Evolutionary conservation across 1,284 basidiomycete genomes (phyloP).

Genomic region (Fomes fomentarius): DNA sequence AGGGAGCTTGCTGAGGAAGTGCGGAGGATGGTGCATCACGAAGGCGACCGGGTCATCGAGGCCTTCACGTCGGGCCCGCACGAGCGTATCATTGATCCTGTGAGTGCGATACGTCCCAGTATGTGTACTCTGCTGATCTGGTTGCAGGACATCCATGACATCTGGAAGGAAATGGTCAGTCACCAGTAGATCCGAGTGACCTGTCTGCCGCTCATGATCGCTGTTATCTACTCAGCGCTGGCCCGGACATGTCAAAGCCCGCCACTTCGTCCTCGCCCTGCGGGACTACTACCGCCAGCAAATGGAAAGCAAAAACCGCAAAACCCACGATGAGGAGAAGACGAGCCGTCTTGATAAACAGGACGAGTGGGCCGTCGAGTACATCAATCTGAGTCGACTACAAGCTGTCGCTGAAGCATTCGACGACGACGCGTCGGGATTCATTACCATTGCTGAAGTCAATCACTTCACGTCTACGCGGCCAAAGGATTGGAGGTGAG

Average conservation of each 20-base stretch:
- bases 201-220: neutral
- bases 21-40: slow-evolving; percentile 21
- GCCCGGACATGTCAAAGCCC: slow-evolving; percentile 39
- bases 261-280: slow-evolving; percentile 39
- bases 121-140: neutral
- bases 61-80: slow-evolving; percentile 29
- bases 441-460: slow-evolving; percentile 45
- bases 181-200: too few relatives aligned
- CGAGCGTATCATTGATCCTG: slow-evolving; percentile 31
- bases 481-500: slow-evolving; percentile 19
- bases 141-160: slow-evolving; percentile 17
- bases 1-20: slow-evolving; percentile 28
- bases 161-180: slow-evolving; percentile 36
- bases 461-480: slow-evolving; percentile 16
- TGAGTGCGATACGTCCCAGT: neutral
- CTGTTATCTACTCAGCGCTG: slow-evolving; percentile 30
- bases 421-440: slow-evolving; percentile 54
- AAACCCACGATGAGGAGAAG: slow-evolving; percentile 17
- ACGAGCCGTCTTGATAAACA: neutral
- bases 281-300: slow-evolving; percentile 38
- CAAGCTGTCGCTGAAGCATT: slow-evolving; percentile 50
- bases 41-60: slow-evolving; percentile 30
- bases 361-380: slow-evolving; percentile 46
- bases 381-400: slow-evolving; percentile 43
- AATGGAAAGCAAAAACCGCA: slow-evolving; percentile 1